These are phyloP conservation scores for Leucosporidium yakuticum DNA, from an alignment of 768 basidiomycete species.

Conservation along the genomic window DNA sequence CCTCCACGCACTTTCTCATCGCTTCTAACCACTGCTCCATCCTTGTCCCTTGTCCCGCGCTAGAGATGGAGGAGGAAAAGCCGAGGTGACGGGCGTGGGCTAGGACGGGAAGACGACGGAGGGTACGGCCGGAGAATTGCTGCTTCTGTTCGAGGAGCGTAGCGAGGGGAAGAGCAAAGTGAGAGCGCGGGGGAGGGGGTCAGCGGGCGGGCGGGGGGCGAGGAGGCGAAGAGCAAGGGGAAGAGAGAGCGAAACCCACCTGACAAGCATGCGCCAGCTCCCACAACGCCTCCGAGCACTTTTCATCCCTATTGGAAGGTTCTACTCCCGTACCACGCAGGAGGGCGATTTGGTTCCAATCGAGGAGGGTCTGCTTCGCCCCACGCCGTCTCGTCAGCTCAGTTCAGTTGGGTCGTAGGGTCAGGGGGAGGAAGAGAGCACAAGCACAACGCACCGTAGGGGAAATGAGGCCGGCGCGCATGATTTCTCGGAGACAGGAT, in stretches of 20 bases:
- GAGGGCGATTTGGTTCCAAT: conserved; percentile 26
- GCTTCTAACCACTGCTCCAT: conserved; percentile 74
- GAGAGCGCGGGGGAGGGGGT: too few relatives aligned
- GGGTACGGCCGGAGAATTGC: conserved; percentile 75
- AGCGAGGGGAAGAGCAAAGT: background rate
- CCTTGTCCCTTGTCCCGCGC: conserved; percentile 15
- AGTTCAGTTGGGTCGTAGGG: background rate
- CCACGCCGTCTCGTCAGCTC: background rate
- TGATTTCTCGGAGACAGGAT: conserved; percentile 72
- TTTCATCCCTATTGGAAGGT: conserved; percentile 11
- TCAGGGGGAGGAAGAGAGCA: background rate
- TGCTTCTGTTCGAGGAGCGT: conserved; percentile 48
- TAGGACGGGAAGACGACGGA: conserved; percentile 88
- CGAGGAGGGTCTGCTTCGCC: conserved; percentile 14
- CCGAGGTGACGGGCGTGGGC: conserved; percentile 77
- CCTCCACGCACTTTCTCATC: conserved; percentile 68
- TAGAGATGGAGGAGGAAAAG: conserved; percentile 9
- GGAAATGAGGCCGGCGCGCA: conserved; percentile 63
- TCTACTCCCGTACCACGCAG: background rate
- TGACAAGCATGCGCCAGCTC: conserved; percentile 67
- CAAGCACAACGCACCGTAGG: conserved; percentile 54
- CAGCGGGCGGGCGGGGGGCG: too few relatives aligned
- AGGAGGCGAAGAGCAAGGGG: background rate
- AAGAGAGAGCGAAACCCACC: conserved; percentile 52
- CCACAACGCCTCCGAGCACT: conserved; percentile 19